Percentiles rank a stretch among this genome's conserved stretches.
These are phyloP conservation scores for Xylaria venustula DNA, from an alignment of 495 filamentous ascomycete species.

Conservation along the genomic window DNA sequence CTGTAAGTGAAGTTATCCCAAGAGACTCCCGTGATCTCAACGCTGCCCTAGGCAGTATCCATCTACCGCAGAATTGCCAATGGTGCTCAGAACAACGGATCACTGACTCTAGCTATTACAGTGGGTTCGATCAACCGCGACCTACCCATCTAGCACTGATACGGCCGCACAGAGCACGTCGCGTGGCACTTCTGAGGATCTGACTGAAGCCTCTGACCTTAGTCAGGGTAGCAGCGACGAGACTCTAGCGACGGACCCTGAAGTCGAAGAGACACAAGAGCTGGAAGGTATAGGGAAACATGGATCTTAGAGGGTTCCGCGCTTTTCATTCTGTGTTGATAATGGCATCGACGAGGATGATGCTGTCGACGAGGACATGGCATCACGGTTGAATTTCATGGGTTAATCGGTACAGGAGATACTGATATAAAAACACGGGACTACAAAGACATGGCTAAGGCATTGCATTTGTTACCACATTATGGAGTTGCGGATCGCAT, in stretches of 20 bases:
- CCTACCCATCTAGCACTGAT: not conserved
- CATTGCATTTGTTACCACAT: not conserved
- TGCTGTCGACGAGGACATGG: conserved; percentile 15
- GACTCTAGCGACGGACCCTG: not conserved
- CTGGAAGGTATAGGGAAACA: not conserved
- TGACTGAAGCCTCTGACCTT: not conserved
- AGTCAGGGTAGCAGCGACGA: not conserved
- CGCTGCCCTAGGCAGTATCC: no score
- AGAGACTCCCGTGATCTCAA: no score
- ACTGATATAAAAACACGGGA: not conserved
- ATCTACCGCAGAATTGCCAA: no score
- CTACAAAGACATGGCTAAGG: no score
- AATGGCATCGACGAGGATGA: not conserved
- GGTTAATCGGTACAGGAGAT: not conserved
- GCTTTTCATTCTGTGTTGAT: not conserved
- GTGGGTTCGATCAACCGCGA: not conserved
- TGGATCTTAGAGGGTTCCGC: not conserved
- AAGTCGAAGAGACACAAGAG: not conserved
- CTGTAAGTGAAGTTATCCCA: conserved; percentile 16
- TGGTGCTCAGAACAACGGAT: no score
- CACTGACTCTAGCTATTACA: not conserved
- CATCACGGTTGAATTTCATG: conserved; percentile 16
- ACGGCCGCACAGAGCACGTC: not conserved
- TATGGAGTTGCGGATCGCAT: not conserved
- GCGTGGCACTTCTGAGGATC: not conserved